Evolutionary conservation across 2,329 filamentous ascomycete genomes (phyloP).

Genomic region (Fulvia fulva): DNA sequence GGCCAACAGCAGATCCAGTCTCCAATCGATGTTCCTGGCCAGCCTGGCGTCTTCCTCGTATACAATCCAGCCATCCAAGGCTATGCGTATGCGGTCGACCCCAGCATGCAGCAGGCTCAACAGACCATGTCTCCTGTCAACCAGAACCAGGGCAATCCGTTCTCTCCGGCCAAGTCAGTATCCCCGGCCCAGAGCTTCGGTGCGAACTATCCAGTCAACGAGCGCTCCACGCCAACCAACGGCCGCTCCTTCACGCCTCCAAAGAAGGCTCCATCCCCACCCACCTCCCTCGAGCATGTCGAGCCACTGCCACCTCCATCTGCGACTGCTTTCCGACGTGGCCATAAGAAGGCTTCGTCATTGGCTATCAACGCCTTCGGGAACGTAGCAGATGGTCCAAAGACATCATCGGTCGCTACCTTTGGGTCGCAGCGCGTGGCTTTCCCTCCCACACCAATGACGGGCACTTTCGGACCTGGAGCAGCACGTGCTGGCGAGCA

Average conservation of each 20-base stretch:
- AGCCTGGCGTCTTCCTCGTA: constrained; percentile 74
- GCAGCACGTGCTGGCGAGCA: constrained; percentile 93
- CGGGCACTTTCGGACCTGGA: constrained; percentile 85
- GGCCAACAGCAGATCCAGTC: constrained; percentile 64
- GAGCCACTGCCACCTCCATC: constrained; percentile 80
- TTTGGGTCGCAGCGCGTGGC: constrained; percentile 41
- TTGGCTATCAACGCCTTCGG: constrained; percentile 57
- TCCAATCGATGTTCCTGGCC: constrained; percentile 60
- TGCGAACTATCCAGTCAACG: constrained; percentile 68
- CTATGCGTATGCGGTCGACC: constrained; percentile 75
- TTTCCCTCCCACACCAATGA: constrained; percentile 75
- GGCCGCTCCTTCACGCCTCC: constrained; percentile 63
- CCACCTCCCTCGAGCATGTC: constrained; percentile 52
- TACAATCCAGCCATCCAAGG: constrained; percentile 85
- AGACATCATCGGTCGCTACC: constrained; percentile 57
- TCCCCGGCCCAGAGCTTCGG: constrained; percentile 58
- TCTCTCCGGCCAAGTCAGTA: constrained; percentile 21
- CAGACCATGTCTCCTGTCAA: constrained; percentile 29
- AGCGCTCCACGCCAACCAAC: constrained; percentile 49
- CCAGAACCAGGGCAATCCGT: constrained; percentile 25
- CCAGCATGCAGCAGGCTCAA: constrained; percentile 50
- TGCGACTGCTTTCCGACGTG: constrained; percentile 85
- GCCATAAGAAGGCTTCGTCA: constrained; percentile 84
- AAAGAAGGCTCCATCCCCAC: constrained; percentile 63
- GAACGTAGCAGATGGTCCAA: constrained; percentile 62